Conservation (phyloP, 768 basidiomycete genomes). For the Mycena pura region DNA sequence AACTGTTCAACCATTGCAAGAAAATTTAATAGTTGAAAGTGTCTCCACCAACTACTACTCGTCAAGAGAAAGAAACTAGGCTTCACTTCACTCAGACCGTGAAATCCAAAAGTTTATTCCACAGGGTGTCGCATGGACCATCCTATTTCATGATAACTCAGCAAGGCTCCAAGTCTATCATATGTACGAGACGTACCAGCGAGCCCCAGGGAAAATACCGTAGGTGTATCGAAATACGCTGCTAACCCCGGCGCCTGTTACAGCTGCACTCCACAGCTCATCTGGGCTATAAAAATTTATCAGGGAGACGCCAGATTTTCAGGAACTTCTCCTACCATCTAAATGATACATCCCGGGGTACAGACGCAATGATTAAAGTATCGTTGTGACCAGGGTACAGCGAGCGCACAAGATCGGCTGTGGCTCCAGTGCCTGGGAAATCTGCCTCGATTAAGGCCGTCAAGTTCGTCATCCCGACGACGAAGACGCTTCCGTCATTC, state of each 20-base stretch:
- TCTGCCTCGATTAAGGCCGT: conserved; percentile 11
- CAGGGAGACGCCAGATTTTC: background rate
- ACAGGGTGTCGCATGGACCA: conserved; percentile 6
- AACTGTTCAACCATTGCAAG: too few species aligned
- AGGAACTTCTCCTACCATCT: too few species aligned
- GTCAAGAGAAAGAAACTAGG: too few species aligned
- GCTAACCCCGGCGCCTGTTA: conserved; percentile 11
- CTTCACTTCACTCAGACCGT: background rate
- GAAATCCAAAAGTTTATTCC: conserved; percentile 13
- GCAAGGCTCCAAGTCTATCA: background rate
- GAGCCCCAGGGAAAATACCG: conserved; percentile 11
- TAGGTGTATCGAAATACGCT: conserved; percentile 31
- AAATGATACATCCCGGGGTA: too few species aligned
- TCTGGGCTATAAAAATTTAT: conserved; percentile 18
- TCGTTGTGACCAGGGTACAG: conserved; percentile 26
- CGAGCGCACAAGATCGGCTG: conserved; percentile 11
- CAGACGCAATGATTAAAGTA: conserved; percentile 14
- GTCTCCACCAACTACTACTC: too few species aligned
- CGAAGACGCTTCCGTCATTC: conserved; percentile 22
- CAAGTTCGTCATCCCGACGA: conserved; percentile 21
- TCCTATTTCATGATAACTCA: background rate
- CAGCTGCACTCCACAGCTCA: conserved; percentile 18
- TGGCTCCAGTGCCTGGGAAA: background rate
- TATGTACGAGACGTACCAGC: background rate
- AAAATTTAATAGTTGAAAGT: too few species aligned